These are phyloP conservation scores for Trametes elegans DNA, from an alignment of 768 basidiomycete genomes.

Conservation along the genomic window DNA sequence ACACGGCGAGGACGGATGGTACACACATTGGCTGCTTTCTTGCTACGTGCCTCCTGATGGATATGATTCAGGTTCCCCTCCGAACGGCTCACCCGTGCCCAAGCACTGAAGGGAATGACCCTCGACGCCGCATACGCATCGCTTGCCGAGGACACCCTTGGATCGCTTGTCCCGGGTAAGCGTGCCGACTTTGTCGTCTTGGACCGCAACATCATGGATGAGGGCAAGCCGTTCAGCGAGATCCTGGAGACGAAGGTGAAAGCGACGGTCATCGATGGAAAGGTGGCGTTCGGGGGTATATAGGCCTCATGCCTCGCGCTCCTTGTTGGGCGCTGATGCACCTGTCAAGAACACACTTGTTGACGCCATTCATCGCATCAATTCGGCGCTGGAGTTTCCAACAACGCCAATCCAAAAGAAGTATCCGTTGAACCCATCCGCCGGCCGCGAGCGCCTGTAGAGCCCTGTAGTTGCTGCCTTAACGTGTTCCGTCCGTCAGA, in stretches of 20 bases:
- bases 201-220: conserved; percentile 74
- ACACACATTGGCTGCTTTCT: background rate
- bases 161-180: conserved; percentile 74
- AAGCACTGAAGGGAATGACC: conserved; percentile 91
- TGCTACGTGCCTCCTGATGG: background rate
- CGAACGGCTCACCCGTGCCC: conserved; percentile 71
- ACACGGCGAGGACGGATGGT: conserved; percentile 85
- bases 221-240: conserved; percentile 54
- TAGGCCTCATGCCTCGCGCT: no score
- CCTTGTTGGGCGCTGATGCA: background rate
- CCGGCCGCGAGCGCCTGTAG: no score
- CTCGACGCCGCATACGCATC: conserved; percentile 86
- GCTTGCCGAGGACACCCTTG: conserved; percentile 68
- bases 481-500: no score
- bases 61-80: conserved; percentile 79
- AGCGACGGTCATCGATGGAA: conserved; percentile 77
- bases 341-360: background rate
- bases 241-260: conserved; percentile 65
- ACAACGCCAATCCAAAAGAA: no score
- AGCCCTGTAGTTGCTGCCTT: no score
- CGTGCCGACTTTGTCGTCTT: conserved; percentile 87
- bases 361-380: background rate
- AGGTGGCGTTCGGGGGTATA: conserved; percentile 55
- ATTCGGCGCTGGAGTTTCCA: no score
- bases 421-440: no score